Percentiles rank a stretch among this genome's conserved stretches.
phyloP scores from a whole-genome alignment of 129 eudicot genomes.

The Solidago caesia region DNA sequence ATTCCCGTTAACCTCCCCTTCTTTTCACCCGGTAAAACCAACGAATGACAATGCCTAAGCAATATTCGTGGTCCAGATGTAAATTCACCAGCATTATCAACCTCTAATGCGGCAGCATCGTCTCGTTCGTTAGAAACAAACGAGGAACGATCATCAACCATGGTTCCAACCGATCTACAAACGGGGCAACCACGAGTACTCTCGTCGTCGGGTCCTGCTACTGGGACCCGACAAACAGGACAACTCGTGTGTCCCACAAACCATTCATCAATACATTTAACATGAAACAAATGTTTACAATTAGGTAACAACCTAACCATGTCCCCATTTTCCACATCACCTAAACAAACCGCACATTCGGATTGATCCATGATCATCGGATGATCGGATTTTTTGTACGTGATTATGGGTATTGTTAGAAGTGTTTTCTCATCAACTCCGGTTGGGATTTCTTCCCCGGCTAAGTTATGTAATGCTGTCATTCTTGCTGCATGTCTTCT shows the following conservation, averaged over 20 bases:
- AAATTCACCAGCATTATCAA: background rate
- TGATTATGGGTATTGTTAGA: constrained; percentile 39
- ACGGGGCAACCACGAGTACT: constrained; percentile 18
- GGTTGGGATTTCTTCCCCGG: constrained; percentile 11
- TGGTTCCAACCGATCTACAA: constrained; percentile 11
- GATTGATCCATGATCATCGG: constrained; percentile 8
- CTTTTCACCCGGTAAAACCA: constrained; percentile 36
- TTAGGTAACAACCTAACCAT: constrained; percentile 45
- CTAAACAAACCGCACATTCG: constrained; percentile 60
- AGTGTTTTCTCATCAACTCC: constrained; percentile 53
- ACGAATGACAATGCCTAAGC: constrained; percentile 43
- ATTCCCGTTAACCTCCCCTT: constrained; percentile 13
- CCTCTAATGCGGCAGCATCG: background rate
- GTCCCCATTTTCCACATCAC: constrained; percentile 49
- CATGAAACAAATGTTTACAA: constrained; percentile 60
- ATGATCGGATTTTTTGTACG: constrained; percentile 5
- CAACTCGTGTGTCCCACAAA: constrained; percentile 47
- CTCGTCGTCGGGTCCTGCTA: constrained; percentile 29
- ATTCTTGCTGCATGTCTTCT: constrained; percentile 29
- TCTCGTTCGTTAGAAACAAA: background rate
- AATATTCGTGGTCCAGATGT: background rate
- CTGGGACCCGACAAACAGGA: constrained; percentile 54
- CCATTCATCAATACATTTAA: constrained; percentile 56
- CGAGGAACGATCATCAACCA: constrained; percentile 3
- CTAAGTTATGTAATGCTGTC: constrained; percentile 19